A percentile compares a stretch with the other conserved stretches of the same genome.
phyloP scores from a whole-genome alignment of 1,284 basidiomycete species.

The Boletus semigastroideus region DNA sequence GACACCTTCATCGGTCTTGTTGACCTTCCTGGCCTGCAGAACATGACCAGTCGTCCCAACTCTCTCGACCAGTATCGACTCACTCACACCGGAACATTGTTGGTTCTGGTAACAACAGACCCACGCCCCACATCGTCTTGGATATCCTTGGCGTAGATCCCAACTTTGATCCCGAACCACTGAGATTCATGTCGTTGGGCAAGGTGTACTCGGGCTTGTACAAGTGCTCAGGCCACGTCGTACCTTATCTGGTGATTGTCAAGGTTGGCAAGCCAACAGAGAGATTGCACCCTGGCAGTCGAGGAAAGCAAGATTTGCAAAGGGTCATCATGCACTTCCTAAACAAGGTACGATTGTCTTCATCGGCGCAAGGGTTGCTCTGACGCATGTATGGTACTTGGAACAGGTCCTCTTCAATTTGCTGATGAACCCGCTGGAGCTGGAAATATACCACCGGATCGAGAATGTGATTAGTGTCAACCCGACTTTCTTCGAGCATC shows the following conservation, averaged over 20 bases:
- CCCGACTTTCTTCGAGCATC: slow-evolving; percentile 96
- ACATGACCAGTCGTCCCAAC: slow-evolving; percentile 81
- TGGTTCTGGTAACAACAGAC: slow-evolving; percentile 90
- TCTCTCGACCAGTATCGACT: slow-evolving; percentile 91
- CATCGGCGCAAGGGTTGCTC: not conserved
- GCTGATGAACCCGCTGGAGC: slow-evolving; percentile 94
- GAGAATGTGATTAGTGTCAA: slow-evolving; percentile 99
- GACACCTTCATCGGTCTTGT: slow-evolving; percentile 92
- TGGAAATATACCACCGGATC: slow-evolving; percentile 99
- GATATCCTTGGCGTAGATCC: slow-evolving; percentile 96
- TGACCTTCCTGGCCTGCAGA: slow-evolving; percentile 93
- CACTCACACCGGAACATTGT: slow-evolving; percentile 95
- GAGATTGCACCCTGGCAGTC: slow-evolving; percentile 89
- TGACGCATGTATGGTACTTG: not conserved
- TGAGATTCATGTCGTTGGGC: not conserved
- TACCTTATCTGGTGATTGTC: slow-evolving; percentile 95
- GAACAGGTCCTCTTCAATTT: slow-evolving; percentile 90
- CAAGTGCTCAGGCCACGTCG: slow-evolving; percentile 92
- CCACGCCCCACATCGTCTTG: slow-evolving; percentile 91
- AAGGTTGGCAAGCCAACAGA: slow-evolving; percentile 97
- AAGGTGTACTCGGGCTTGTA: slow-evolving; percentile 92
- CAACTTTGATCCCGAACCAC: slow-evolving; percentile 72
- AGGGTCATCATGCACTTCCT: slow-evolving; percentile 96
- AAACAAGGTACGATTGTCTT: slow-evolving; percentile 70
- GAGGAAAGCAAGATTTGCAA: slow-evolving; percentile 97